phyloP scores from a whole-genome alignment of 441 rosid genomes.

The Hura crepitans region DNA sequence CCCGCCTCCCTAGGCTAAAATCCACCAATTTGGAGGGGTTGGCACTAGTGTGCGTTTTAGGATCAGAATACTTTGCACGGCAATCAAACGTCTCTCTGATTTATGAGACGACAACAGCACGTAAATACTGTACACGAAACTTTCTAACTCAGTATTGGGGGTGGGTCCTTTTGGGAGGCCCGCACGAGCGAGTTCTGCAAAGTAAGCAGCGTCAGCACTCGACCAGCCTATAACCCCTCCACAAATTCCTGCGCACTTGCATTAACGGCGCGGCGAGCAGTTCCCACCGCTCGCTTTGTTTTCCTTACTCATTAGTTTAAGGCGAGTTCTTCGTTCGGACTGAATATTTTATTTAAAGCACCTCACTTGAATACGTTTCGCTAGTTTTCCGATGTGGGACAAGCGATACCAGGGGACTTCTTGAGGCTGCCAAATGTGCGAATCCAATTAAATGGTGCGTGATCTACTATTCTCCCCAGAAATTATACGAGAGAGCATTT shows the following conservation, averaged over 20 bases:
- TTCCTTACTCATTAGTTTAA: constrained; percentile 99
- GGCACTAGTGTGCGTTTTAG: too few relatives aligned
- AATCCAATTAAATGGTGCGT: background rate
- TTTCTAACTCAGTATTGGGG: too few relatives aligned
- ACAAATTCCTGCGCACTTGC: constrained; percentile 55
- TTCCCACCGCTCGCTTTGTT: constrained; percentile 79
- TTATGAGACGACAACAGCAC: too few relatives aligned
- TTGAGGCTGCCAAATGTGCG: background rate
- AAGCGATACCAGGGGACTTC: background rate
- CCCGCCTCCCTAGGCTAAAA: too few relatives aligned
- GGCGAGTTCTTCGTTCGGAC: accelerated
- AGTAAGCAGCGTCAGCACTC: constrained; percentile 78
- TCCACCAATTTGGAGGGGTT: too few relatives aligned
- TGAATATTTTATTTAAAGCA: background rate
- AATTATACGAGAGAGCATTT: too few relatives aligned
- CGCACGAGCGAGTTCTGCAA: constrained; percentile 73
- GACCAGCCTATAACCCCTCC: constrained; percentile 88
- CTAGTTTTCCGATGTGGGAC: background rate
- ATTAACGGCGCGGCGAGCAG: constrained; percentile 48
- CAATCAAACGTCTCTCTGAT: too few relatives aligned
- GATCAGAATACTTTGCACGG: too few relatives aligned
- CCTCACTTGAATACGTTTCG: background rate
- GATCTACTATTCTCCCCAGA: too few relatives aligned
- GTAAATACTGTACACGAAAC: too few relatives aligned
- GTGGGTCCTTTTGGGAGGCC: constrained; percentile 50